A percentile compares a stretch with the other conserved stretches of the same genome.
Evolutionary conservation across 257 asterid genomes (phyloP).

Genomic region (Salvia miltiorrhiza): DNA sequence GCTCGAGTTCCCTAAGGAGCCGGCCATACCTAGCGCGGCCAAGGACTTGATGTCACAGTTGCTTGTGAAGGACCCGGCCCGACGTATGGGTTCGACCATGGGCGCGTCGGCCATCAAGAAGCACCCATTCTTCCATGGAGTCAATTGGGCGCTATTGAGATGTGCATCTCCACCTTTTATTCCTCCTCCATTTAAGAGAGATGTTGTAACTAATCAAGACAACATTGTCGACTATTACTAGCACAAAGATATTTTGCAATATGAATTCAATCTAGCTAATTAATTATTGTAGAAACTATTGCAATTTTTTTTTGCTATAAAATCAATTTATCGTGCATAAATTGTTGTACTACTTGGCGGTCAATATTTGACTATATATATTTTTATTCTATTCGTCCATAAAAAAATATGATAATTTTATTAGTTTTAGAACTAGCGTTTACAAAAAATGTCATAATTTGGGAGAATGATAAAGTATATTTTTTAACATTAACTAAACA

Average conservation of each 20-base stretch:
- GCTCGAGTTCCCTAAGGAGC: conserved; percentile 41
- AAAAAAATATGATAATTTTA: too few species aligned
- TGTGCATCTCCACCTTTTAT: conserved; percentile 32
- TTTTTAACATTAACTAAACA: too few species aligned
- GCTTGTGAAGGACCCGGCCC: conserved; percentile 57
- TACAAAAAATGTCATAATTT: too few species aligned
- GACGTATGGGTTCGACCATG: conserved; percentile 50
- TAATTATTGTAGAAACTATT: neutral
- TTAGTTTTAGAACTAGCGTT: too few species aligned
- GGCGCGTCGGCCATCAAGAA: conserved; percentile 66
- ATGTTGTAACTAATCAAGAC: conserved; percentile 5
- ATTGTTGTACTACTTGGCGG: neutral
- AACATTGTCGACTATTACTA: conserved; percentile 29
- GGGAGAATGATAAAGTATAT: too few species aligned
- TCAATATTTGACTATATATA: too few species aligned
- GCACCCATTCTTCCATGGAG: conserved; percentile 65
- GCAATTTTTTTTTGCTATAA: neutral
- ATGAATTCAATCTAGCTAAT: neutral
- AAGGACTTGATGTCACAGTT: conserved; percentile 53
- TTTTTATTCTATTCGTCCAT: too few species aligned
- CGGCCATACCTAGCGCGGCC: conserved; percentile 23
- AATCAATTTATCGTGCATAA: neutral
- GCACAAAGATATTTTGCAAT: neutral
- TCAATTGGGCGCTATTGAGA: conserved; percentile 66
- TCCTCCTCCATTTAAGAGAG: conserved; percentile 28